phyloP scores from a whole-genome alignment of 257 asterid species.

The Solanum ossicruentum region DNA sequence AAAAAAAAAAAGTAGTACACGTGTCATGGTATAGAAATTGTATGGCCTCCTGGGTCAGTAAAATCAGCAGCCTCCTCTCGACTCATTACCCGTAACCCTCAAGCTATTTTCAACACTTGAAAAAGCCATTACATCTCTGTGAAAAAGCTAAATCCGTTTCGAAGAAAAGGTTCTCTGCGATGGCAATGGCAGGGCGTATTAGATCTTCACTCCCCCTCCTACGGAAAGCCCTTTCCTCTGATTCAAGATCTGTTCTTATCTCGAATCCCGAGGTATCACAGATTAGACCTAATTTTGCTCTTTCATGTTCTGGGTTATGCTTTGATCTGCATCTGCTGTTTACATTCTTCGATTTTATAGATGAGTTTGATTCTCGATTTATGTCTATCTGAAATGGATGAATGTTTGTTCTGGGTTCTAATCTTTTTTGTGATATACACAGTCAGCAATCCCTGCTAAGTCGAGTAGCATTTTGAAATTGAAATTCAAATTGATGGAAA shows the following conservation, averaged over 20 bases:
- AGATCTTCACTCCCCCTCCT: constrained; percentile 44
- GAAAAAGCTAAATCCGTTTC: not conserved
- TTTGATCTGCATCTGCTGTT: not conserved
- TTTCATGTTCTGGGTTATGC: not conserved
- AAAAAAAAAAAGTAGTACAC: not conserved
- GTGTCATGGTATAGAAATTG: not conserved
- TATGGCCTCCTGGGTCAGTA: not conserved
- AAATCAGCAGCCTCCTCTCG: not conserved
- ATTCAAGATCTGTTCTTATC: constrained; percentile 42
- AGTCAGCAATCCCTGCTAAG: not conserved
- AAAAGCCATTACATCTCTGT: not conserved
- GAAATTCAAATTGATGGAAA: not conserved
- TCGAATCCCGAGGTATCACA: constrained; percentile 29
- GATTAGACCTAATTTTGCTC: not conserved
- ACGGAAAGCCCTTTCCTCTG: constrained; percentile 35
- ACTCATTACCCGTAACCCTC: not conserved
- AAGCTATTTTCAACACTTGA: not conserved
- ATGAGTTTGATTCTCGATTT: not conserved
- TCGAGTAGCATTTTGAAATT: not conserved
- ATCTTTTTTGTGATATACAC: not conserved
- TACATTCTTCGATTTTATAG: not conserved
- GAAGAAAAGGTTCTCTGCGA: not conserved
- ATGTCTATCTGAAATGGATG: not conserved
- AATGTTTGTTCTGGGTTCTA: not conserved
- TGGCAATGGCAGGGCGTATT: constrained; percentile 56